Conservation (phyloP, 441 rosid species). For the Rhodomyrtus psidioides region DNA sequence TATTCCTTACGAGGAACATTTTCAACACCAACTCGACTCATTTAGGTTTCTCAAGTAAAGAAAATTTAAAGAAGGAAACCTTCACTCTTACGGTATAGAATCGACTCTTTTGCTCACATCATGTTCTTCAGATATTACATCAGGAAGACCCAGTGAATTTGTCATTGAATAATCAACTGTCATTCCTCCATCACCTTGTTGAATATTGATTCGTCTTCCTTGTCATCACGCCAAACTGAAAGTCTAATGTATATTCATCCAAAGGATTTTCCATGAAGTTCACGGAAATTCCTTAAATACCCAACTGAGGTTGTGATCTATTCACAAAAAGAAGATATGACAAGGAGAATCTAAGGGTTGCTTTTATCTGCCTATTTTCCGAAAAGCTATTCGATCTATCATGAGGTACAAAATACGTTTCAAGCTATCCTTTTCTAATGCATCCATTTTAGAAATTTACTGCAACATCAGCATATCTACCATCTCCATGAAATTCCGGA, state of each 20-base stretch:
- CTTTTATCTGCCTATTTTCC: neutral
- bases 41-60: neutral
- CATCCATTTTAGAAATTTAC: neutral
- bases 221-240: neutral
- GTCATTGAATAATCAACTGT: neutral
- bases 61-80: neutral
- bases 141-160: neutral
- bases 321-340: neutral
- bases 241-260: neutral
- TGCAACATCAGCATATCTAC: neutral
- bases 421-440: neutral
- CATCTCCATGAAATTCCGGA: neutral
- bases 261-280: neutral
- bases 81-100: neutral
- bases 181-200: neutral
- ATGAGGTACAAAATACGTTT: neutral
- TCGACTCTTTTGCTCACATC: neutral
- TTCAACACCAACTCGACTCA: neutral
- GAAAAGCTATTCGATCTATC: neutral
- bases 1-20: neutral
- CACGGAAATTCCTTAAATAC: neutral
- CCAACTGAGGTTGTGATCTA: neutral
- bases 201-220: neutral
- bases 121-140: neutral
- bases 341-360: neutral